Evolutionary conservation across 192 early-diverging fungal genomes (phyloP), one percentile per base, ranked within the genome.

Genomic region (Podila horticola): DNA sequence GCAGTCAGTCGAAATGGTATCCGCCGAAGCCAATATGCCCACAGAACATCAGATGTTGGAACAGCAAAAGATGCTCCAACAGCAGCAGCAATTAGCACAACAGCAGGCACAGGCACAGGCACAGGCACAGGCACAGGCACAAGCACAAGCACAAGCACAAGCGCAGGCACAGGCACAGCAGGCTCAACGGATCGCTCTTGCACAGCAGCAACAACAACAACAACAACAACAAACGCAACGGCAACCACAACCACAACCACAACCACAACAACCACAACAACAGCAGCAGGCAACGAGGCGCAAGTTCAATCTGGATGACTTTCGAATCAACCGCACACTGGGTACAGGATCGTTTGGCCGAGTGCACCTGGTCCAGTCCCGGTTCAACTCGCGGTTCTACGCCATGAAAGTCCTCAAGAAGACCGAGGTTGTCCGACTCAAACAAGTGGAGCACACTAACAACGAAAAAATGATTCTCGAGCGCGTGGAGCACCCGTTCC

Each of bases 351-450:
- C 95, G 10, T 98, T 99, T 87, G 97, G 97, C 31, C 91, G 97
- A 20, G 97, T 99, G 45, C 97, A 97, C 84, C 83, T 99, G 58
- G 94, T 96, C 31, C 92, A 92, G 74, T 91, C 94, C 41, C 90
- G 91, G 69, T 75, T 86, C 49, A 96, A 93, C 41, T 90, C 90
- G 55, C 90, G 92, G 68, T 97, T 93, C 88, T 97, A 96, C 82
- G 97, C 97, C 6, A 99, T 98, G 91, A 99, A 99, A 82, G 97
- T 97, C 6, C 87, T 99, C 55, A 93, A 92, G 66, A 99, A 99
- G 84, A 83, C 90, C 41, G 95, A 99, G 67, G 95, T 99, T 9
- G 95, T 99, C 52, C 93, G 94, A 62, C 88, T 96, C 79, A 95
- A 96, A 83, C 97, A 99, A 81, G 96, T 99, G 13, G 97, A 99